Percentiles rank a stretch among this genome's conserved stretches.
Evolutionary conservation across 805 yeast species (phyloP).

Genomic region (Kuraishia molischiana): DNA sequence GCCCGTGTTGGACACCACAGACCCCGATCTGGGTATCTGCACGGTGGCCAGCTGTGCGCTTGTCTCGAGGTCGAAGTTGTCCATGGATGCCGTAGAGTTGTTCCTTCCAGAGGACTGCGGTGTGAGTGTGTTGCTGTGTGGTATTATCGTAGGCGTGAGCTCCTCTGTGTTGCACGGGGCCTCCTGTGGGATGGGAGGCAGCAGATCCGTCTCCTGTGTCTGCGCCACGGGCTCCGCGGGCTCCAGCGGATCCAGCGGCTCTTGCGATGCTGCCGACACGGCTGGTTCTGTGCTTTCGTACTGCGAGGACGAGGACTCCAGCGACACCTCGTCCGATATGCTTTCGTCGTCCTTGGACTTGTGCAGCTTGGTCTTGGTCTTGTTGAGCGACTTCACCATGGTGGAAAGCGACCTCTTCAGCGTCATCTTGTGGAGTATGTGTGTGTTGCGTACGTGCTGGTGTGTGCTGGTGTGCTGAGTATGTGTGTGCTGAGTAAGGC

Average conservation of each 20-base stretch:
- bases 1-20: background rate
- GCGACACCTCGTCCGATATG: background rate
- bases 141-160: slow-evolving; percentile 1
- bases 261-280: no score
- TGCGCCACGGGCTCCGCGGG: background rate
- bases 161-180: slow-evolving; percentile 2
- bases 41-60: background rate
- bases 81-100: background rate
- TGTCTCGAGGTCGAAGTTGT: background rate
- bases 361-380: slow-evolving; percentile 1
- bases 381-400: slow-evolving; percentile 2
- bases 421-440: no score
- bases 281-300: no score
- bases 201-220: slow-evolving; percentile 1
- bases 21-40: background rate
- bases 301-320: background rate
- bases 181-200: slow-evolving; percentile 1
- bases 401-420: slow-evolving; percentile 2
- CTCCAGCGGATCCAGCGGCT: no score
- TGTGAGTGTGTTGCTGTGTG: background rate
- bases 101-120: background rate
- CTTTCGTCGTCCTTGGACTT: background rate
- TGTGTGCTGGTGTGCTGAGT: no score
- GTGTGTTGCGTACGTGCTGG: no score
- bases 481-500: no score